Percentiles rank a stretch among this genome's conserved stretches.
These are phyloP conservation scores for Mallotus japonicus DNA, from an alignment of 441 rosid genomes.

Conservation along the genomic window DNA sequence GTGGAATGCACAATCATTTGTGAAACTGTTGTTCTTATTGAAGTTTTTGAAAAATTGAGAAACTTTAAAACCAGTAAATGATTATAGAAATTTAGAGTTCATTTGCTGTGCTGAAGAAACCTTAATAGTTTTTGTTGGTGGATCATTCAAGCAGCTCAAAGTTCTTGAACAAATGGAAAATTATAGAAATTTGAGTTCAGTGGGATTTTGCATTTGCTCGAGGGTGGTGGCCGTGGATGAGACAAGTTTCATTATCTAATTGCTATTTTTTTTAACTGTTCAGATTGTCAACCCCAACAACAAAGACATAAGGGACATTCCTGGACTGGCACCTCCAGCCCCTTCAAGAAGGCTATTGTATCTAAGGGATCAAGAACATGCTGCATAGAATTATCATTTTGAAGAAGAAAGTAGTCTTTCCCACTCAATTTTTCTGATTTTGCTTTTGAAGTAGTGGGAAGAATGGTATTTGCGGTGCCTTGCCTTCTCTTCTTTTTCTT, in stretches of 20 bases:
- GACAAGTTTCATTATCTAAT: constrained; percentile 15
- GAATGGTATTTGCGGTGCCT: constrained; percentile 21
- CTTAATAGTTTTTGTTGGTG: background rate
- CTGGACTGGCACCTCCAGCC: constrained; percentile 98
- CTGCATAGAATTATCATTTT: constrained; percentile 27
- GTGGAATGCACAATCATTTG: background rate
- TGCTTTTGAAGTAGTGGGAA: constrained; percentile 19
- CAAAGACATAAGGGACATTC: constrained; percentile 93
- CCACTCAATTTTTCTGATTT: constrained; percentile 11
- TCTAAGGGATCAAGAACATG: constrained; percentile 33
- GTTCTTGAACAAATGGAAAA: background rate
- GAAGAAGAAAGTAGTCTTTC: constrained; percentile 1
- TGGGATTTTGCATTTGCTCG: background rate
- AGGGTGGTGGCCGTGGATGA: background rate
- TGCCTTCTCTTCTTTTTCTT: constrained; percentile 9
- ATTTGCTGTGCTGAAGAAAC: constrained; percentile 1
- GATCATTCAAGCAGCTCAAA: background rate
- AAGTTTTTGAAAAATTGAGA: background rate
- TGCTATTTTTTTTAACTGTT: constrained; percentile 16
- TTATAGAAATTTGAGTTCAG: background rate
- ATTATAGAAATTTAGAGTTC: background rate
- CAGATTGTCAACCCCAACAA: constrained; percentile 90
- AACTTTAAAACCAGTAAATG: background rate
- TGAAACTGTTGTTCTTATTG: too few species aligned
- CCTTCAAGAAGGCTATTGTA: constrained; percentile 82